Conservation (phyloP, 306 rosid species). For the Vigna trinervia region DNA sequence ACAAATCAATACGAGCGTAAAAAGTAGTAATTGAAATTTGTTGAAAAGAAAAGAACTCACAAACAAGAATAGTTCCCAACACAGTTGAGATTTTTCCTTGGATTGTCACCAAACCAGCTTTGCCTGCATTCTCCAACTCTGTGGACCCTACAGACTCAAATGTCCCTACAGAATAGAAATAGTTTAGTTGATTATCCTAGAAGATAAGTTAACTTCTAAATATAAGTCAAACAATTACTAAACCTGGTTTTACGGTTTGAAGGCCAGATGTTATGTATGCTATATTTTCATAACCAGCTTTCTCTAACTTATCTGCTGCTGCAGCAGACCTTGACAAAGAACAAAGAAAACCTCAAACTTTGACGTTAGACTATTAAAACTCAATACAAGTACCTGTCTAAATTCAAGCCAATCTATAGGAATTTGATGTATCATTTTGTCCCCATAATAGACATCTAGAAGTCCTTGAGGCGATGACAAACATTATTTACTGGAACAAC, state of each 20-base stretch:
- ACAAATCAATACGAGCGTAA: constrained; percentile 33
- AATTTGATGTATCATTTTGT: constrained; percentile 13
- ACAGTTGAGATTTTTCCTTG: constrained; percentile 94
- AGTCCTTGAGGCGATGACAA: constrained; percentile 4
- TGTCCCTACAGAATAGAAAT: constrained; percentile 59
- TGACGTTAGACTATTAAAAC: constrained; percentile 7
- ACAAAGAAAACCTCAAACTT: constrained; percentile 47
- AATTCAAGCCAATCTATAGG: constrained; percentile 6
- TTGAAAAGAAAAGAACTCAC: constrained; percentile 60
- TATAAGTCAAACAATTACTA: constrained; percentile 13
- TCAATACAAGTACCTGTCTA: not conserved
- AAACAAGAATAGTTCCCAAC: constrained; percentile 85
- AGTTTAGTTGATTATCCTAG: constrained; percentile 1
- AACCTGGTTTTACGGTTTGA: constrained; percentile 85
- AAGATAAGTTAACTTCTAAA: not conserved
- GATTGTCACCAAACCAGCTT: constrained; percentile 84
- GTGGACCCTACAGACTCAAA: constrained; percentile 82
- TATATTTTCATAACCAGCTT: constrained; percentile 77
- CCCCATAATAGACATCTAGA: not conserved
- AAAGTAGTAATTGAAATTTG: constrained; percentile 17
- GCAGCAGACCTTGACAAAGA: constrained; percentile 73
- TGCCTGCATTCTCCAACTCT: constrained; percentile 90
- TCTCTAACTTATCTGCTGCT: constrained; percentile 77
- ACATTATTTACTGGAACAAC: constrained; percentile 1
- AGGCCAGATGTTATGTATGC: constrained; percentile 91